phyloP scores from a whole-genome alignment of 495 filamentous ascomycete species.

The Hypoxylon perforatum region DNA sequence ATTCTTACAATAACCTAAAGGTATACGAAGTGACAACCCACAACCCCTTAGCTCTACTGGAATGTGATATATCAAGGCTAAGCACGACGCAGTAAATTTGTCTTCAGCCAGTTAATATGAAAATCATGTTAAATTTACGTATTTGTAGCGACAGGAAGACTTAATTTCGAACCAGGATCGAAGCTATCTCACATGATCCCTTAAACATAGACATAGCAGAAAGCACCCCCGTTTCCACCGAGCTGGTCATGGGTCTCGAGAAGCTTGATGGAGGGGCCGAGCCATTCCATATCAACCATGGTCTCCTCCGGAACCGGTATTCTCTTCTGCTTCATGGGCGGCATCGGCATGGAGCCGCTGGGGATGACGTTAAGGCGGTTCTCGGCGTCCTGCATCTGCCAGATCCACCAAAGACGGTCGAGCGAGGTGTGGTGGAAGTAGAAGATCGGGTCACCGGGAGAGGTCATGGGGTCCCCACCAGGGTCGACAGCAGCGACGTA shows the following conservation, averaged over 20 bases:
- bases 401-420: slow-evolving; percentile 68
- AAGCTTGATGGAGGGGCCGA: slow-evolving; percentile 46
- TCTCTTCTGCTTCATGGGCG: slow-evolving; percentile 34
- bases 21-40: too few species aligned
- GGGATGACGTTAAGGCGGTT: slow-evolving; percentile 41
- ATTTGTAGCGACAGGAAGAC: too few species aligned
- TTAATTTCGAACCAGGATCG: not conserved
- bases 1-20: too few species aligned
- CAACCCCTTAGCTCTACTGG: too few species aligned
- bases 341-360: slow-evolving; percentile 36
- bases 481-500: slow-evolving; percentile 70
- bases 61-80: too few species aligned
- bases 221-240: slow-evolving; percentile 47
- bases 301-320: slow-evolving; percentile 38
- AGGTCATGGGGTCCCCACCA: slow-evolving; percentile 64
- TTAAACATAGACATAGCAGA: slow-evolving; percentile 54
- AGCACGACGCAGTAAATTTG: too few species aligned
- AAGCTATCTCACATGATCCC: not conserved
- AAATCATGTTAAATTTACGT: too few species aligned
- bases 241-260: slow-evolving; percentile 52
- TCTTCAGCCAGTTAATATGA: too few species aligned
- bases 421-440: slow-evolving; percentile 68
- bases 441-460: slow-evolving; percentile 65
- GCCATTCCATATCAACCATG: slow-evolving; percentile 49
- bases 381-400: slow-evolving; percentile 61